Base-by-base conservation (phyloP, 805 yeast genomes). In the Lachancea kluyveri region DNA sequence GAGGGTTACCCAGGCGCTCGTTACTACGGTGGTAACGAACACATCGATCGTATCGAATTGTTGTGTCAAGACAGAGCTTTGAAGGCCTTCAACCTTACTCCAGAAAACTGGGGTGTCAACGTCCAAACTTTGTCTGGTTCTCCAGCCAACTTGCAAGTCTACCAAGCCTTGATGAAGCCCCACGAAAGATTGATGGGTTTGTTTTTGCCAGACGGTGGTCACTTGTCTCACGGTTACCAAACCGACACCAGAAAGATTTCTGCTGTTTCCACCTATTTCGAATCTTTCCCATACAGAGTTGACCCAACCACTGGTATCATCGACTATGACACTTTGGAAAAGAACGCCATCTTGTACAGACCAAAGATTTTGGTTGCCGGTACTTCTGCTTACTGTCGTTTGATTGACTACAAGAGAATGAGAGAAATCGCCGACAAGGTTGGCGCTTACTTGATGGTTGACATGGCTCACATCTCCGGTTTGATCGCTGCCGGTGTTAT, bases 1-100 rank as follows among this genome's bases (percentile, higher is more conserved):
- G 98, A 92, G 68, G 98, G 98, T 42, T 90, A 92, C 68, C 98
- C 98, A 39, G 97, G 97, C 46, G 96, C 94, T 43, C 79, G 98
- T 64, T 92, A 92, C 72, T 92, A 92, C 61, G 98, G 98, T 63
- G 97, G 97, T 60, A 92, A 92, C 64, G 94, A 92, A 72, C 80
- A 81, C 65, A 92, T 92, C 46, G 98, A 92, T 68, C 78, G 83
- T 62, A 86, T 88, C 59, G 98, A 92, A 68, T 61, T 74, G 19
- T 67, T 92, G 53, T 92, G 98, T 66, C 97, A 88, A 69, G 67
- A 82, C 54, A 81, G 98, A 66, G 98, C 98, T 28, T 70, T 92
- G 43, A 77, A 81, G 48, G 95, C 96, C 6, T 92, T 92, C 67
- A 65, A 71, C 46, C 68, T 90, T 40, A 74, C 77, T 53, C 68